Evolutionary conservation across 2,329 filamentous ascomycete genomes (phyloP), one percentile per base, ranked within the genome.

Genomic region (Fusarium floridanum): DNA sequence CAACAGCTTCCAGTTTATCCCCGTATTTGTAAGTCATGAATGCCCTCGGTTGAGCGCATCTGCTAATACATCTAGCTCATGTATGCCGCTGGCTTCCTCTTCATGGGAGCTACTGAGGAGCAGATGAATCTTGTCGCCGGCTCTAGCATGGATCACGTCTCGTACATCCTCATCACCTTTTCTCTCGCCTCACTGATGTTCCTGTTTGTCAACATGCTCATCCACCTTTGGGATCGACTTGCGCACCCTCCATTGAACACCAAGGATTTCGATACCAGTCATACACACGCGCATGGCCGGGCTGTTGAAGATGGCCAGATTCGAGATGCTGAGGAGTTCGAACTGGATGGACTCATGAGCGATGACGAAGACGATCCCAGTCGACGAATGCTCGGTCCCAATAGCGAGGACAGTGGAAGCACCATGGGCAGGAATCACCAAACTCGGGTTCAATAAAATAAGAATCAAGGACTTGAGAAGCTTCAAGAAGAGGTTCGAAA

Each of bases 31-130:
- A 82, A 83, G 94, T 90, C 20, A 10, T 5, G 3, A 1, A 9
- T 3, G 1, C 10, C 27, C 1, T 11, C 2, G 16, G 2, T 14
- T 9, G 12, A 48, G 10, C 41, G 11, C 8, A 34, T 20, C 61
- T 50, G 66, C 70, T 80, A 65, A 79, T 60, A 37, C 5, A 7
- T 5, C 1, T 22, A 97, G 95, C 88, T 98, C 45, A 89, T 99
- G 32, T 97, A 94, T 79, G 95, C 95, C 7, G 93, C 95, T 5
- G 97, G 97, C 2, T 98, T 98, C 85, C 88, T 99, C 45, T 99
- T 99, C 85, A 97, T 98, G 95, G 94, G 95, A 36, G 96, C 97
- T 17, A 98, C 95, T 1, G 97, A 98, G 82, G 95, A 99, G 84
- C 97, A 98, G 84, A 98, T 98, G 94, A 80, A 87, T 24, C 86